These are phyloP conservation scores for Arachis monticola DNA, from an alignment of 331 rosid genomes.

Conservation along the genomic window DNA sequence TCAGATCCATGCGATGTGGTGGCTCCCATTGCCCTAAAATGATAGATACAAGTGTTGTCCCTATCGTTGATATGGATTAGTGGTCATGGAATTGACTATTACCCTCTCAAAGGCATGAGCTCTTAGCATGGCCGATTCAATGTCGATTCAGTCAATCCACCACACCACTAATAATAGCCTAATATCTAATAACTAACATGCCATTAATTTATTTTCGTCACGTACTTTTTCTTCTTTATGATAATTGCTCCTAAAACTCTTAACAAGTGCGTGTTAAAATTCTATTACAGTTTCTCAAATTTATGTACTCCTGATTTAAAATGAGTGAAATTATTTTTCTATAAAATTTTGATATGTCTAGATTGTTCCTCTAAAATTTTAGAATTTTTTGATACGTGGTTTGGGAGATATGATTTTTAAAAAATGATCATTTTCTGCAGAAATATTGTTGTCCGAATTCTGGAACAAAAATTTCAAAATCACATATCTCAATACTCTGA, in stretches of 20 bases:
- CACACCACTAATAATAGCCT: background rate
- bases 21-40: constrained; percentile 7
- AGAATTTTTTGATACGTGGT: too few relatives aligned
- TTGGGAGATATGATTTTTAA: too few relatives aligned
- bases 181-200: background rate
- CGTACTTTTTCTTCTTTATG: background rate
- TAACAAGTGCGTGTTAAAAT: background rate
- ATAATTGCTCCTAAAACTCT: background rate
- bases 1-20: background rate
- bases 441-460: too few relatives aligned
- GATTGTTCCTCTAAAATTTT: too few relatives aligned
- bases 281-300: background rate
- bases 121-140: constrained; percentile 1
- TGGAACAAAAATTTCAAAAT: too few relatives aligned
- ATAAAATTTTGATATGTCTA: too few relatives aligned
- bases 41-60: background rate
- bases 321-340: too few relatives aligned
- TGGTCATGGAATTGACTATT: background rate
- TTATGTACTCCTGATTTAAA: constrained; percentile 15
- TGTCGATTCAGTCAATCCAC: constrained; percentile 12
- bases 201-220: background rate
- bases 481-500: too few relatives aligned
- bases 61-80: background rate
- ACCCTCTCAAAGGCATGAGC: background rate
- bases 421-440: too few relatives aligned